These are phyloP conservation scores for Stagonosporopsis rhizophila DNA, from an alignment of 2,329 filamentous ascomycete species.

Conservation along the genomic window DNA sequence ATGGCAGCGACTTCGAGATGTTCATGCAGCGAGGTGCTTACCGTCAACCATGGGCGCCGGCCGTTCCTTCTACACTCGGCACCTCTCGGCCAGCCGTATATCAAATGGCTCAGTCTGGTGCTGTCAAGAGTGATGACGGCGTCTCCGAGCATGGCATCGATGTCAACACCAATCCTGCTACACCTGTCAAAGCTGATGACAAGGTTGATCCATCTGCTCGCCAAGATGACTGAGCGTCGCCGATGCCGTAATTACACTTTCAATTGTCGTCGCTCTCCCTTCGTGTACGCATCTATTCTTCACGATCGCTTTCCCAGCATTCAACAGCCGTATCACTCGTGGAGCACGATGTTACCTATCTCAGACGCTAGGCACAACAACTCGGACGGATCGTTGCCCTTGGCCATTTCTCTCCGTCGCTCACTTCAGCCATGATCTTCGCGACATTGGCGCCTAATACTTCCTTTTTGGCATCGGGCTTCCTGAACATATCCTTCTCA, in stretches of 20 bases:
- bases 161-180: conserved; percentile 44
- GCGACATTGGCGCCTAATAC: conserved; percentile 31
- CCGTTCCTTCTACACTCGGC: conserved; percentile 45
- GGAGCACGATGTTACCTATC: conserved; percentile 21
- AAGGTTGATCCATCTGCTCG: conserved; percentile 34
- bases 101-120: conserved; percentile 33
- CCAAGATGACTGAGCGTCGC: conserved; percentile 35
- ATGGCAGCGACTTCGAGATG: conserved; percentile 49
- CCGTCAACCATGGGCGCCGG: conserved; percentile 46
- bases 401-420: conserved; percentile 27
- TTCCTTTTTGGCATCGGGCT: conserved; percentile 21
- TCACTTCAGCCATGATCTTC: conserved; percentile 19
- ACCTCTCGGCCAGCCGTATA: conserved; percentile 41
- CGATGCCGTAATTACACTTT: conserved; percentile 3
- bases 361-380: conserved; percentile 20
- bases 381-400: neutral
- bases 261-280: conserved; percentile 21
- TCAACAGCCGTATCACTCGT: conserved; percentile 29
- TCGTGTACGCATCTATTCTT: conserved; percentile 41
- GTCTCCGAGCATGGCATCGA: conserved; percentile 40
- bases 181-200: conserved; percentile 43
- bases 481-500: conserved; percentile 33
- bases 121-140: conserved; percentile 40
- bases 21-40: conserved; percentile 44
- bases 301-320: conserved; percentile 38